These are phyloP conservation scores for Obba rivulosa DNA, from an alignment of 768 basidiomycete genomes.

Conservation along the genomic window DNA sequence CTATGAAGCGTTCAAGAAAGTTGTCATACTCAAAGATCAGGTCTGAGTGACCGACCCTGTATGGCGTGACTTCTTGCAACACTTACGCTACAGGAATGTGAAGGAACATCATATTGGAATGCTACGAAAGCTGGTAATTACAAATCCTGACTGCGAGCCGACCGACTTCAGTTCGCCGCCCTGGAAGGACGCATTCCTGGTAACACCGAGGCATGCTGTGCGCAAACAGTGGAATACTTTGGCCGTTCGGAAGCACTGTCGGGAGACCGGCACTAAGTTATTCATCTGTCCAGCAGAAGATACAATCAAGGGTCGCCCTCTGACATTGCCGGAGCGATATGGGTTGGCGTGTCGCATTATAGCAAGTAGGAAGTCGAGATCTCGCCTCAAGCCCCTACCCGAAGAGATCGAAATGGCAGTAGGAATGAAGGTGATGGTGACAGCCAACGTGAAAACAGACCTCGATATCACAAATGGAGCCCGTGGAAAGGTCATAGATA, in stretches of 20 bases:
- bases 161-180: constrained; percentile 21
- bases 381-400: constrained; percentile 6
- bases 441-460: constrained; percentile 34
- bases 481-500: constrained; percentile 25
- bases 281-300: constrained; percentile 30
- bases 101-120: constrained; percentile 22
- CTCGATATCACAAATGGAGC: constrained; percentile 36
- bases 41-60: constrained; percentile 24
- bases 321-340: constrained; percentile 10
- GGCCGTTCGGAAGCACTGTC: constrained; percentile 17
- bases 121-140: constrained; percentile 21
- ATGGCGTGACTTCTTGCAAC: constrained; percentile 27
- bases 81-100: constrained; percentile 21
- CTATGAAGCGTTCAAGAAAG: constrained; percentile 18
- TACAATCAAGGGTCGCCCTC: constrained; percentile 5
- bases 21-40: constrained; percentile 34
- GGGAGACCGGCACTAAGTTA: constrained; percentile 8
- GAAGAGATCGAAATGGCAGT: constrained; percentile 21
- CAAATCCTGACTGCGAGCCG: background rate
- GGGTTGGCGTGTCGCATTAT: background rate
- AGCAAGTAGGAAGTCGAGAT: background rate
- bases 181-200: constrained; percentile 30
- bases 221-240: constrained; percentile 32
- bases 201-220: constrained; percentile 34
- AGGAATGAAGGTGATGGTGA: constrained; percentile 37